Evolutionary conservation across 331 rosid species (phyloP), one percentile per base, ranked within the genome.

Genomic region (Rhamnella rubrinervis): DNA sequence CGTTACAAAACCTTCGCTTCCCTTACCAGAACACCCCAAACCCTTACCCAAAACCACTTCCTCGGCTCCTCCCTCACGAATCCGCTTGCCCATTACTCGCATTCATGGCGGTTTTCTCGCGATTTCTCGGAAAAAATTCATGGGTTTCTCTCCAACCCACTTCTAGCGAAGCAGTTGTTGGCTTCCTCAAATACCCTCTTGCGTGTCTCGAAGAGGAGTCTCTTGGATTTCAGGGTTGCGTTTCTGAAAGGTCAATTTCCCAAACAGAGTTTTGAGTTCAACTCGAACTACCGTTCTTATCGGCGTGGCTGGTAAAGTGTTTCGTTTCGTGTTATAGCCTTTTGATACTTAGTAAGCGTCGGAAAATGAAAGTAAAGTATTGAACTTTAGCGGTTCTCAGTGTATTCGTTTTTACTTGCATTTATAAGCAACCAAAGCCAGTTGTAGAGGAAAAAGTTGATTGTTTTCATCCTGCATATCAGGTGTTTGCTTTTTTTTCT

Each of bases 251-350:
- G 71, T 68, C 77, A 70, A 41, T 81, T 87, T 65, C 77, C 61
- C 63, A 64, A 71, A 23, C 71, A 70, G 59, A 64, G 44, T 26
- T 83, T 78, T 75, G 21, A 51, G 68, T 79, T 73, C 73, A 66
- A 66, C 70, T 80, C 73, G 16, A 61, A 60, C 53, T 56, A 21
- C 59, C 61, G 63, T 63, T 73, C 55, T 50, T 25, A 55, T 58
- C 26, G 70, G 44, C 73, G 82, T 71, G 59, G 61, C 59, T 76
- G 96, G 98, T 92, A 85, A 84, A 66, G 67, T 11, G 16, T 44
- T 55, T 71, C 61, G 17, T 13, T 75, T 50, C 65, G 16, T 39
- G 35, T 63, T n/a, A 8, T 53, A 1, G 58, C 10, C 40, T 41
- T 60, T 59, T 17, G 1, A 70, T 78, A 10, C 63, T 47, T 1